These are phyloP conservation scores for Canavalia ensiformis DNA, from an alignment of 306 rosid genomes.

Conservation along the genomic window DNA sequence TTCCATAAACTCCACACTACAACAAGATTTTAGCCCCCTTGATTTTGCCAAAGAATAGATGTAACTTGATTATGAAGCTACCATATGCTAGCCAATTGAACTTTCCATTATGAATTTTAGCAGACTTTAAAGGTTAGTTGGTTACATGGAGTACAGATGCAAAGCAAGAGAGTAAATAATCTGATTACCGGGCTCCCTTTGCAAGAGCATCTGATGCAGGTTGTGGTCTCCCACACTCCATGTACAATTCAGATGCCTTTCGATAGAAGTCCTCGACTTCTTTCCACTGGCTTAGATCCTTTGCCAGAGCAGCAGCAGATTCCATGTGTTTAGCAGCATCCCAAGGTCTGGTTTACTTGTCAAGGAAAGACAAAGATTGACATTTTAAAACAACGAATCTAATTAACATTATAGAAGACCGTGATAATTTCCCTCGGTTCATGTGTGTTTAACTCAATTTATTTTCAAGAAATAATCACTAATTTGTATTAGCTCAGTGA, in stretches of 20 bases:
- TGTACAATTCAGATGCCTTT: constrained; percentile 86
- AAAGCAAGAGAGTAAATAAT: constrained; percentile 30
- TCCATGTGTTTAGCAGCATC: constrained; percentile 99
- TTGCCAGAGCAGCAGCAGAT: constrained; percentile 91
- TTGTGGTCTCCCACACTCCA: constrained; percentile 85
- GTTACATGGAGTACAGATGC: background rate
- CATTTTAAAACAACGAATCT: constrained; percentile 30
- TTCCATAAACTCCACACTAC: constrained; percentile 17
- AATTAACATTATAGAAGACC: constrained; percentile 26
- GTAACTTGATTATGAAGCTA: background rate
- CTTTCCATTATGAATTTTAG: constrained; percentile 31
- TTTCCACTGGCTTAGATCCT: constrained; percentile 79
- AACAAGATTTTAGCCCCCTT: constrained; percentile 14
- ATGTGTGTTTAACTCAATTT: too few species aligned
- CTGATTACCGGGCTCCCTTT: constrained; percentile 87
- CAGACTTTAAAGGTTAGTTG: background rate
- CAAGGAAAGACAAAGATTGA: constrained; percentile 52
- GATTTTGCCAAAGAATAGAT: constrained; percentile 11
- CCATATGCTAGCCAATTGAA: background rate
- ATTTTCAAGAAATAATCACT: too few species aligned
- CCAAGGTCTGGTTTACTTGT: constrained; percentile 82
- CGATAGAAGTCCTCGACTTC: constrained; percentile 89
- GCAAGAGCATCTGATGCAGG: constrained; percentile 97
- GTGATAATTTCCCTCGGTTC: background rate
- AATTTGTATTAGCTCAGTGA: too few species aligned